Evolutionary conservation across 2,329 filamentous ascomycete species (phyloP).

Genomic region (Exserohilum rostratum): DNA sequence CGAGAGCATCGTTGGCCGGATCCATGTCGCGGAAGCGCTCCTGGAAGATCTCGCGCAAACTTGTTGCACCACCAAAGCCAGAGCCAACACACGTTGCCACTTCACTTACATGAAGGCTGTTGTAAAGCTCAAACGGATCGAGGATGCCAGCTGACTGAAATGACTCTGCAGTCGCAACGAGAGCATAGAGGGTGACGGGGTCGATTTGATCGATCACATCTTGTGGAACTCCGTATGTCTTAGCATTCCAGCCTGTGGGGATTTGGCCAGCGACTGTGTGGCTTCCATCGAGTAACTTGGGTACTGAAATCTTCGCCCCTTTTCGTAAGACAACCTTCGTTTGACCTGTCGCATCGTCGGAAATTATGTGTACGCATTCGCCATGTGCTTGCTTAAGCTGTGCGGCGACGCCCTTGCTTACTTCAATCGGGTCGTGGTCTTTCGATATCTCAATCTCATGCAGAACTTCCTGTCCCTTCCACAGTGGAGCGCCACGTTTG

Average conservation of each 20-base stretch:
- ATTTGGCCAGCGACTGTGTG: slow-evolving; percentile 96
- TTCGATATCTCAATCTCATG: slow-evolving; percentile 98
- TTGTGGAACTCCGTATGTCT: slow-evolving; percentile 93
- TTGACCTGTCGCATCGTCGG: slow-evolving; percentile 90
- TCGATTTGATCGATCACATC: slow-evolving; percentile 98
- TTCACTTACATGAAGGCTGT: slow-evolving; percentile 97
- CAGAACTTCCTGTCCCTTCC: slow-evolving; percentile 98
- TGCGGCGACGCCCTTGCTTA: slow-evolving; percentile 94
- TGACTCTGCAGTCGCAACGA: slow-evolving; percentile 90
- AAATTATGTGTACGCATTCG: slow-evolving; percentile 96
- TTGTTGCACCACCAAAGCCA: slow-evolving; percentile 92
- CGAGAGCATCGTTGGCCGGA: slow-evolving; percentile 96
- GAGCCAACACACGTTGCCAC: slow-evolving; percentile 98
- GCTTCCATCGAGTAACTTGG: slow-evolving; percentile 96
- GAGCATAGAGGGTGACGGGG: slow-evolving; percentile 91
- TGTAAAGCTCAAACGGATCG: slow-evolving; percentile 99
- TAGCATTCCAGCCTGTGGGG: slow-evolving; percentile 95
- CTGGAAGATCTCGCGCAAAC: slow-evolving; percentile 96
- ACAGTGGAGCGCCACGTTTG: slow-evolving; percentile 83
- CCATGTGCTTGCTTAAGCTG: slow-evolving; percentile 97
- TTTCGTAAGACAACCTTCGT: slow-evolving; percentile 95
- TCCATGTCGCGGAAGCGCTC: slow-evolving; percentile 96
- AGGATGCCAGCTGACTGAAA: slow-evolving; percentile 93
- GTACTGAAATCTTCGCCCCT: slow-evolving; percentile 91
- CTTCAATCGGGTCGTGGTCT: slow-evolving; percentile 94